Conservation (phyloP, 169 alveolate genomes). For the Cryptosporidium meleagridis region DNA sequence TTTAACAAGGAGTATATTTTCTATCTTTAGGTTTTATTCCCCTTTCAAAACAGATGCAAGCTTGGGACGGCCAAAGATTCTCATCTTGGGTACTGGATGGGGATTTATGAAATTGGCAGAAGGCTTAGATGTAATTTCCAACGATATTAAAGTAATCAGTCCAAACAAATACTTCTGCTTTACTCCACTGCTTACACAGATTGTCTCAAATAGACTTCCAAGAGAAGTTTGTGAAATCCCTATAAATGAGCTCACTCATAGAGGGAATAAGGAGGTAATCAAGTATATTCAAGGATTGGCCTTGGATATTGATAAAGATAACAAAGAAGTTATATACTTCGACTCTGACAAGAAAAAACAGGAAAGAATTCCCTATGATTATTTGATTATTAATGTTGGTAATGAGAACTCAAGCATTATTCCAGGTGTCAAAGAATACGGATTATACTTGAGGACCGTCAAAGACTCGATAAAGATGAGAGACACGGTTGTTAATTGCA, state of each 20-base stretch:
- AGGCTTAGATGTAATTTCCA: slow-evolving; percentile 4
- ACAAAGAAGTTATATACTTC: slow-evolving; percentile 37
- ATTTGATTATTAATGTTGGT: slow-evolving; percentile 55
- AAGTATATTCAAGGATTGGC: slow-evolving; percentile 44
- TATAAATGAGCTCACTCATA: slow-evolving; percentile 11
- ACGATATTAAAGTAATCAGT: slow-evolving; percentile 42
- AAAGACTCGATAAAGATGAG: slow-evolving; percentile 54
- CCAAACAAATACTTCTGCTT: slow-evolving; percentile 20
- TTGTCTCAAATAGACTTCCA: slow-evolving; percentile 55
- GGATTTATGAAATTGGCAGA: slow-evolving; percentile 33
- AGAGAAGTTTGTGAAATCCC: slow-evolving; percentile 65
- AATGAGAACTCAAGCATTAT: slow-evolving; percentile 31
- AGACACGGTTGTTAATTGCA: background rate
- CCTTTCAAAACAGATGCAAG: background rate
- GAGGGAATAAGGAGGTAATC: slow-evolving; percentile 39
- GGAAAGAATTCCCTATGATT: slow-evolving; percentile 54
- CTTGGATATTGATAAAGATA: slow-evolving; percentile 43
- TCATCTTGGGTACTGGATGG: slow-evolving; percentile 62
- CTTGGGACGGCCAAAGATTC: slow-evolving; percentile 4
- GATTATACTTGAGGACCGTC: slow-evolving; percentile 4
- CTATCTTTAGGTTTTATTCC: background rate
- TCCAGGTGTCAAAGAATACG: slow-evolving; percentile 63
- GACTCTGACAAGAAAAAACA: background rate
- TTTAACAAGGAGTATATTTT: background rate
- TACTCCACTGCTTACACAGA: slow-evolving; percentile 62